Base-by-base conservation (phyloP, 2,329 filamentous ascomycete genomes). In the Penicillium occitanis region DNA sequence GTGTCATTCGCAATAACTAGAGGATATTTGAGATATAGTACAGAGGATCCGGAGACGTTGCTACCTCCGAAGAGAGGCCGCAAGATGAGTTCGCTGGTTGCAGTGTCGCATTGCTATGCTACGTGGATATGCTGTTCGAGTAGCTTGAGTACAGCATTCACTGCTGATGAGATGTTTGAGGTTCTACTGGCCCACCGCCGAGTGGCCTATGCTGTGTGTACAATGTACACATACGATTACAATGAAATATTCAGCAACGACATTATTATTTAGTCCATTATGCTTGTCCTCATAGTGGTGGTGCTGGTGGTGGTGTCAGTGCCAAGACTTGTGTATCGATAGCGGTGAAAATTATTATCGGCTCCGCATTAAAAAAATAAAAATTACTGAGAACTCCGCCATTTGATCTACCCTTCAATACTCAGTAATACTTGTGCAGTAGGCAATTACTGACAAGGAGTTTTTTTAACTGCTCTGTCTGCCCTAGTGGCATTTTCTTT, bases 321-420 rank as follows among this genome's bases (percentile, higher is more conserved):
- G 73, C 73, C 73, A 75, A 75, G 73, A 71, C 69, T 67, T 68
- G 68, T 65, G 74, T 75, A 75, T 73, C 72, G 73, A 57, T 57
- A 57, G 75, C 75, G 75, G 40, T 64, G 69, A 71, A 72, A 69
- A 70, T 69, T 68, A 69, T 68, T 68, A 63, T 69, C 66, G 69
- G 67, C 67, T 66, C 69, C 70, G 69, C 69, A 70, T 66, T 35
- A n/a, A 61, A 68, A 69, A 72, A 70, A 70, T 48, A 62, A 53
- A 69, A 71, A 69, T 69, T 70, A 69, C 46, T 30, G 35, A 33
- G 30, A 30, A 33, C 53, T 57, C 53, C 53, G 53, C 53, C 30
- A 33, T 53, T 51, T 19, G 17, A n/a, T 33, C 50, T 13, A 10
- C n/a, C 51, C n/a, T 55, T 13, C 17, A 55, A n/a, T 19, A 35